Percentiles rank a stretch among this genome's conserved stretches.
Conservation (phyloP, 495 filamentous ascomycete genomes). For the Hypoxylon rickii region DNA sequence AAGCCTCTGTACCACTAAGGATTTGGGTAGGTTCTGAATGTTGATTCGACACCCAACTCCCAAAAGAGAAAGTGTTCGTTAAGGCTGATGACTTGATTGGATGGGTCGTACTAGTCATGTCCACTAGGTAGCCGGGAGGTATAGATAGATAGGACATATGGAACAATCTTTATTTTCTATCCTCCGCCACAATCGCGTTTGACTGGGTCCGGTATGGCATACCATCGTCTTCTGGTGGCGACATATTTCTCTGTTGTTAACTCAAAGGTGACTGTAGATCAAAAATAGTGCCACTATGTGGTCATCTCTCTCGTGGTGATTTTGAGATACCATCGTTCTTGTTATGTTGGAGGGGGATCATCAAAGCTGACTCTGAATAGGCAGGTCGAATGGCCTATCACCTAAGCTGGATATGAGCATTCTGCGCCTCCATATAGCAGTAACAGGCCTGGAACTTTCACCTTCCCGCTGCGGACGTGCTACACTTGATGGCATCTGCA, state of each 20-base stretch:
- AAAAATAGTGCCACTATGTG: constrained; percentile 9
- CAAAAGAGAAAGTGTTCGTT: neutral
- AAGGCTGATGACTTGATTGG: neutral
- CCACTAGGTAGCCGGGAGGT: neutral
- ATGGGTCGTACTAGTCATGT: neutral
- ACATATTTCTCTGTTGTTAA: too few relatives aligned
- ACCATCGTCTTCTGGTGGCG: too few relatives aligned
- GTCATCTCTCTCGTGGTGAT: constrained; percentile 22
- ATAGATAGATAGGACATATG: too few relatives aligned
- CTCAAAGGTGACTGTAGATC: too few relatives aligned
- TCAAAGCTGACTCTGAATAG: constrained; percentile 25
- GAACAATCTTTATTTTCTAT: too few relatives aligned
- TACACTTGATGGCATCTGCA: constrained; percentile 22
- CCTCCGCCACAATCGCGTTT: too few relatives aligned
- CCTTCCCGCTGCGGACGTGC: constrained; percentile 22
- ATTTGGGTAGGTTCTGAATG: too few relatives aligned
- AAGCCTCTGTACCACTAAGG: too few relatives aligned
- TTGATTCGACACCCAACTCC: constrained; percentile 1
- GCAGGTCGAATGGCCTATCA: constrained; percentile 27
- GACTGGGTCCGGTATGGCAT: too few relatives aligned
- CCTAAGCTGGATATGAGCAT: too few relatives aligned
- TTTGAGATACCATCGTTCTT: neutral
- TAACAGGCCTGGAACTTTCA: too few relatives aligned
- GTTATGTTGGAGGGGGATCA: constrained; percentile 18
- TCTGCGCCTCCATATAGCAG: too few relatives aligned